Conservation (phyloP, 345 rosid species). For the Eucalyptus polyanthemos region DNA sequence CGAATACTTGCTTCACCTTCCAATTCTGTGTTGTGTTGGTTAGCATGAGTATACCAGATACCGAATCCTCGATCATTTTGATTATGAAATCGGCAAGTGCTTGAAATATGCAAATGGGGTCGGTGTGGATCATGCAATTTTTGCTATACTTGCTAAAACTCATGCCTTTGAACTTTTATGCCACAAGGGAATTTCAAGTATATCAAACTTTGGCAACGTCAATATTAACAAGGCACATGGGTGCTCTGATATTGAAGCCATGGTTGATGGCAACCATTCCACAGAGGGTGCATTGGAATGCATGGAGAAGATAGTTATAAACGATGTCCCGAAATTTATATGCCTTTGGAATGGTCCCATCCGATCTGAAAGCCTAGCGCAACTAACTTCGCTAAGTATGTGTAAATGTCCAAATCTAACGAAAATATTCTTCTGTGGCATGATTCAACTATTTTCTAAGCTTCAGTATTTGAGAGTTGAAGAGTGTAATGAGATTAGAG, state of each 20-base stretch:
- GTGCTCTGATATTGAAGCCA: background rate
- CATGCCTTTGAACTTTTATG: constrained; percentile 8
- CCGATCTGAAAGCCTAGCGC: background rate
- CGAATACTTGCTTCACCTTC: background rate
- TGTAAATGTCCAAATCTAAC: background rate
- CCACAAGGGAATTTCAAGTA: background rate
- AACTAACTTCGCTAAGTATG: background rate
- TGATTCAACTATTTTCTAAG: background rate
- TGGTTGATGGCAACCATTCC: background rate
- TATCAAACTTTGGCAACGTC: background rate
- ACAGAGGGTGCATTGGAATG: background rate
- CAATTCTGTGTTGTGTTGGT: constrained; percentile 5
- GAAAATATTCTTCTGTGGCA: background rate
- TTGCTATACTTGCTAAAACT: constrained; percentile 2
- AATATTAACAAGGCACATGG: background rate
- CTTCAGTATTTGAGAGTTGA: constrained; percentile 2
- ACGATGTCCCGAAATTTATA: background rate
- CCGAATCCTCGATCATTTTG: background rate
- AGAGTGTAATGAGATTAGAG: constrained; percentile 3
- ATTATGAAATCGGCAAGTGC: constrained; percentile 1
- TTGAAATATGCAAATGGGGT: constrained; percentile 2
- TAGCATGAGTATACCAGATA: background rate
- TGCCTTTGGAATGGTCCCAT: constrained; percentile 7
- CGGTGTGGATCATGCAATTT: background rate
- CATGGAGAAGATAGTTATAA: background rate